Evolutionary conservation across 140 eudicot species (phyloP).

Genomic region (Stevia rebaudiana): DNA sequence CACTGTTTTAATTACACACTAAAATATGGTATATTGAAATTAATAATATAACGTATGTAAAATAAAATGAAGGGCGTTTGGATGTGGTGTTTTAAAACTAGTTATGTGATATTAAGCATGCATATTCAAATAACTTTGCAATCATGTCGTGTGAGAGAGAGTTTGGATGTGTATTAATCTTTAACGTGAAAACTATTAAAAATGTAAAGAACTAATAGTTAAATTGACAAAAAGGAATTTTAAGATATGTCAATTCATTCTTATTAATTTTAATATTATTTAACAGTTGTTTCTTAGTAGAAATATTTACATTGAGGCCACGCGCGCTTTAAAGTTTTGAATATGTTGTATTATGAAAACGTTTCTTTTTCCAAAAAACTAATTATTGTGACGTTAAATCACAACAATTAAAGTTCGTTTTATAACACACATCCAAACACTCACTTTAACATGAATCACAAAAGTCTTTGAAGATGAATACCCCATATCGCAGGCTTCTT

Average conservation of each 20-base stretch:
- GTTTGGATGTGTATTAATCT: slow-evolving; percentile 21
- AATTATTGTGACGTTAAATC: neutral
- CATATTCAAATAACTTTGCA: slow-evolving; percentile 10
- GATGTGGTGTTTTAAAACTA: slow-evolving; percentile 22
- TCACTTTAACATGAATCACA: slow-evolving; percentile 21
- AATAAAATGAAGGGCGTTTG: slow-evolving; percentile 13
- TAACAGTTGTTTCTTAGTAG: too few relatives aligned
- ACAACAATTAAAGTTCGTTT: slow-evolving; percentile 12
- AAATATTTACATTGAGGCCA: too few relatives aligned
- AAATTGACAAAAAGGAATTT: too few relatives aligned
- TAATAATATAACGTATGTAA: neutral
- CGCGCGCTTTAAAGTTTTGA: too few relatives aligned
- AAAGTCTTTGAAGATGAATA: slow-evolving; percentile 24
- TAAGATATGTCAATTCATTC: too few relatives aligned
- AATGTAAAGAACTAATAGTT: neutral
- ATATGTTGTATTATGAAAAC: too few relatives aligned
- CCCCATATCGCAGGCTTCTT: slow-evolving; percentile 26
- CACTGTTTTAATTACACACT: neutral
- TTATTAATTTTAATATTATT: too few relatives aligned
- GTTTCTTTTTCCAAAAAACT: neutral
- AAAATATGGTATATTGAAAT: slow-evolving; percentile 1
- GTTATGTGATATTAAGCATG: neutral
- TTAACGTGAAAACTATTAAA: neutral
- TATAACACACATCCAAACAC: slow-evolving; percentile 27
- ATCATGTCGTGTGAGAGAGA: slow-evolving; percentile 13